phyloP scores from a whole-genome alignment of 1,284 basidiomycete species.

The Apiotrichum akiyoshidainum region DNA sequence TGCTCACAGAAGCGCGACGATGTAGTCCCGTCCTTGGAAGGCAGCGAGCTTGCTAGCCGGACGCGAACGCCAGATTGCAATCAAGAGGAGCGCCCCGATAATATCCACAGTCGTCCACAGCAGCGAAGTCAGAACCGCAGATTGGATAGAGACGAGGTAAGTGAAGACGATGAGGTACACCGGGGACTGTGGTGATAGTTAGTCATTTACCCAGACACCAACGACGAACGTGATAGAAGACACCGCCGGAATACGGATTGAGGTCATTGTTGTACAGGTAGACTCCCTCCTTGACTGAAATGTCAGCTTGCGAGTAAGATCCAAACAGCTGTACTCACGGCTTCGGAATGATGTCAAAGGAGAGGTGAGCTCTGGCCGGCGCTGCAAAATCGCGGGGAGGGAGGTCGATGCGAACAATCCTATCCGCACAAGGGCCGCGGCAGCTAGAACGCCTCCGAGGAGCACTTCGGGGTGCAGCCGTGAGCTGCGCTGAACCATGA shows the following conservation, averaged over 20 bases:
- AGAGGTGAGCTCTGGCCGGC: constrained; percentile 69
- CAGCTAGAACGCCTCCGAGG: background rate
- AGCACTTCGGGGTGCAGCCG: background rate
- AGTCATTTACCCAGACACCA: background rate
- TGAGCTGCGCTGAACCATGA: background rate
- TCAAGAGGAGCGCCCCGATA: constrained; percentile 62
- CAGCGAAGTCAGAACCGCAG: constrained; percentile 55
- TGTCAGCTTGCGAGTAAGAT: background rate
- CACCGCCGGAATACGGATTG: constrained; percentile 79
- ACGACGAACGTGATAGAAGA: constrained; percentile 71
- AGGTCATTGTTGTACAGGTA: constrained; percentile 68
- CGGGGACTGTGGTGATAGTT: constrained; percentile 61
- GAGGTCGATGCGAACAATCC: constrained; percentile 24
- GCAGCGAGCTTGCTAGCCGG: background rate
- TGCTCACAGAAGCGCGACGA: constrained; percentile 62
- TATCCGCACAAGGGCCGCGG: constrained; percentile 29
- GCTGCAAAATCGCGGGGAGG: constrained; percentile 41
- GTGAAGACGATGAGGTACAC: constrained; percentile 73
- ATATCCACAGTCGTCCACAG: constrained; percentile 71
- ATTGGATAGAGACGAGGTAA: constrained; percentile 57
- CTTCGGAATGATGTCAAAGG: constrained; percentile 69
- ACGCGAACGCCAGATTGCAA: constrained; percentile 16
- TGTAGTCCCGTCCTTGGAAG: constrained; percentile 1
- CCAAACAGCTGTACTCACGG: constrained; percentile 27
- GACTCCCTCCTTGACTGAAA: constrained; percentile 77